Evolutionary conservation across 805 yeast genomes (phyloP), one percentile per base, ranked within the genome.

Genomic region (Starmerella stigmatis): DNA sequence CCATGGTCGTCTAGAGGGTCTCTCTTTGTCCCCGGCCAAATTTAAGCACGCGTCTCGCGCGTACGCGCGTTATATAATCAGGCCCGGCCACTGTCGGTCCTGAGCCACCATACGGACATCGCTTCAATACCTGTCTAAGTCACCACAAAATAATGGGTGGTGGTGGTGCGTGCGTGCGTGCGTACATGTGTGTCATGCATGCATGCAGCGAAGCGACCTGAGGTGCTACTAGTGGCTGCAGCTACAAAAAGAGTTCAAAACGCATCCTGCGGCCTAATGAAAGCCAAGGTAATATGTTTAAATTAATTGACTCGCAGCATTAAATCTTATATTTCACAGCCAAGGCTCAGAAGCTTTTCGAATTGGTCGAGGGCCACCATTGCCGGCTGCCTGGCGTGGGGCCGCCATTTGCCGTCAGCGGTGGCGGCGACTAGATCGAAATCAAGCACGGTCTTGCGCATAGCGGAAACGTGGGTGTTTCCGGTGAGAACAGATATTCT

Each of bases 1-100:
- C 40, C 40, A 36, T 36, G 3, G 21, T n/a, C 19, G 26, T 22
- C 13, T 34, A 17, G 8, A 23, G 38, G 38, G n/a, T 5, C 17
- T 9, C 23, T 22, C 19, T 21, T 27, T 34, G 28, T 27, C 28
- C 13, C 27, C 6, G 8, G 38, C 38, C 38, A 25, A 8, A 11
- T 22, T 16, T 25, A 12, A 25, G 17, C 30, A 36, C 40, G 40
- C 40, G 40, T 36, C 29, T 25, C 29, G 40, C 29, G 28, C 25
- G 6, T 15, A 17, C 4, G 30, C 13, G 9, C 5, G 9, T 20
- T 2, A 36, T 25, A 30, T 36, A 36, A 36, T 29, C 38, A 21
- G 10, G 10, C 8, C 26, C 26, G 26, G 26, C 10, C 11, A 11
- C 10, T 10, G 23, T 20, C 8, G 13, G 15, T n/a, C 5, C 5